Base-by-base conservation (phyloP, 768 basidiomycete genomes). In the Lepiota venenata region DNA sequence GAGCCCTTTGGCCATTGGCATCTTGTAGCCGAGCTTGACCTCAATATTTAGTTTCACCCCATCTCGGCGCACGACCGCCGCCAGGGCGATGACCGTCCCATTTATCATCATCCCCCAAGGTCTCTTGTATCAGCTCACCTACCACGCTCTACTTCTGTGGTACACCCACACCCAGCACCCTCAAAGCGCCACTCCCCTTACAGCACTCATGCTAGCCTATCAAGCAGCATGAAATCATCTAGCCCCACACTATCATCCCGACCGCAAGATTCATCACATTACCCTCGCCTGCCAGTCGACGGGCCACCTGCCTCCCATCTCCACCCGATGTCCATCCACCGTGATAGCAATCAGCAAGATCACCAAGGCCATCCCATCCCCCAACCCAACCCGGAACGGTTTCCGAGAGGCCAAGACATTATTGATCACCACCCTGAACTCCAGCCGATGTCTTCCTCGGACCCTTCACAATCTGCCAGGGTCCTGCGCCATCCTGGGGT, bases 401-500 rank as follows among this genome's bases (percentile, higher is more conserved):
- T 25, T 45, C 51, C 51, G 46, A 47, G 11, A 21, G 27, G 40
- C 47, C 53, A 47, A 47, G 43, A 47, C 22, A 37, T 12, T 27
- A 46, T 15, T 47, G 16, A 37, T 10, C 22, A 43, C 47, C 22
- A 48, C 47, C 53, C 45, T 47, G 47, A 51, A 16, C 21, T 12
- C 32, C 50, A 43, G 27, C 49, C 32, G 8, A 32, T 32, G 32
- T 32, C 25, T 18, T 36, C 40, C 50, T 51, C 50, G 50, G 50
- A 44, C 43, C 50, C 40, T 14, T 40, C 49, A 43, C 40, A 35
- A 22, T 14, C 40, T 32, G 32, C 32, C 22, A 32, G 39, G 18
- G 61, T 65, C 10, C 63, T 68, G 25, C 62, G 61, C 38, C 57
- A 61, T 36, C 52, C 65, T 29, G 55, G 57, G 45, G 6, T 47